These are phyloP conservation scores for Dispira simplex DNA, from an alignment of 192 early-diverging fungal species.

Conservation along the genomic window DNA sequence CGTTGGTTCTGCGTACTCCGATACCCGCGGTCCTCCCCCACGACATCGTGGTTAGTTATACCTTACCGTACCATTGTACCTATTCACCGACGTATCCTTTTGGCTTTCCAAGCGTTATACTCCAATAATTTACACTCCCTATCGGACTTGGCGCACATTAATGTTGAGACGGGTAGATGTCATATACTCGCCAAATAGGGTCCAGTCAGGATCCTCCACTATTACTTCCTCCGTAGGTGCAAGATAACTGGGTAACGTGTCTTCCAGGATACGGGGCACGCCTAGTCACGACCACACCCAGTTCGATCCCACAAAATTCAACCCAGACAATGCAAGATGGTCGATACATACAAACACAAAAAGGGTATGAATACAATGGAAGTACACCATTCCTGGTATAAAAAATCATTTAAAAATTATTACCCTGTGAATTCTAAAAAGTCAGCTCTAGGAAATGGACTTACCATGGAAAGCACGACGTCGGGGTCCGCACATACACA, in stretches of 20 bases:
- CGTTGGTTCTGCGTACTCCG: too few relatives aligned
- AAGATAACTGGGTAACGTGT: slow-evolving; percentile 51
- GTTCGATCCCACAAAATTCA: too few relatives aligned
- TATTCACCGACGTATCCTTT: too few relatives aligned
- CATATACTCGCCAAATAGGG: slow-evolving; percentile 51
- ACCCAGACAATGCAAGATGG: too few relatives aligned
- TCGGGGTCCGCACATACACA: slow-evolving; percentile 72
- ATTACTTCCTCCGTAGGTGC: slow-evolving; percentile 14
- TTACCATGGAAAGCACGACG: slow-evolving; percentile 71
- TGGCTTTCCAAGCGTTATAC: too few relatives aligned
- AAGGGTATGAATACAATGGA: slow-evolving; percentile 12
- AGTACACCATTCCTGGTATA: background rate
- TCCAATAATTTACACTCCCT: background rate
- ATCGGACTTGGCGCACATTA: slow-evolving; percentile 73
- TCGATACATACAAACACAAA: slow-evolving; percentile 11
- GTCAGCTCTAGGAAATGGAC: background rate
- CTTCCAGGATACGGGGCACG: slow-evolving; percentile 63
- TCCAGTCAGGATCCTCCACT: slow-evolving; percentile 40
- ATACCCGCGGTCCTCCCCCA: too few relatives aligned
- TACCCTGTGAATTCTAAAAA: background rate
- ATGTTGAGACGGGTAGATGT: slow-evolving; percentile 65
- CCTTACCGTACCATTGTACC: too few relatives aligned
- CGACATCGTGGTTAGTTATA: too few relatives aligned
- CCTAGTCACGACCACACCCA: slow-evolving; percentile 13
- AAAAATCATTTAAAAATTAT: background rate